Base-by-base conservation (phyloP, 345 rosid genomes). In the Kandelia obovata region DNA sequence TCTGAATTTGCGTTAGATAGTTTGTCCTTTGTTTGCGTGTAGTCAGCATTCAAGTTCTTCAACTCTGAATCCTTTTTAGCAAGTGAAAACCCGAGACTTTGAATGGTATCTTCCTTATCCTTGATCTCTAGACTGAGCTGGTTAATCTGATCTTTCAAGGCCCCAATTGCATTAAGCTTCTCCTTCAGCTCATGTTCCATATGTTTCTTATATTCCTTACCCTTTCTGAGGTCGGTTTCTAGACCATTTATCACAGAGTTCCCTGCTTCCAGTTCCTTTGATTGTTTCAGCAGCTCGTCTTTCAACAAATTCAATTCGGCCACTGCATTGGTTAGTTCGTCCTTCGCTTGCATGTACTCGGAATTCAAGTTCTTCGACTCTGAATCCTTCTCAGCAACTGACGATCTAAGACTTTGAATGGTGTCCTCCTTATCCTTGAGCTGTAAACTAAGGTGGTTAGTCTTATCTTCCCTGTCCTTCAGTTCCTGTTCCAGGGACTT, bases 401-500 rank as follows among this genome's bases (percentile, higher is more conserved):
- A 77, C 59, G 85, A 78, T 32, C 79, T 78, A 69, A 89, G 78
- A 56, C 77, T 81, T 71, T 80, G 86, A 63, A 79, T 51, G 47
- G 57, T 73, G 47, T 77, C 87, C 75, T 88, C 89, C 75, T 67
- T 90, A 46, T 85, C 93, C 71, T 80, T 81, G 74, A 92, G 74
- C 84, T 95, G 96, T 64, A 74, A 69, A 68, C 78, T 81, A 57
- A 92, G 86, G 72, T 78, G 79, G 66, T 78, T 81, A 39, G 80
- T 68, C 74, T 71, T 82, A 61, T 90, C 88, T 76, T 88, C 90
- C 76, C 67, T 91, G 35, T 84, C 92, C 70, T 81, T 80, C 73
- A 91, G 69, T 76, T 77, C 74, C 76, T 76, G 81, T 76, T 88
- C 92, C 56, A 89, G 85, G 55, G 80, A 70, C 67, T 58, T 84